phyloP scores from a whole-genome alignment of 2,329 filamentous ascomycete species.

The Colletotrichum trifolii region DNA sequence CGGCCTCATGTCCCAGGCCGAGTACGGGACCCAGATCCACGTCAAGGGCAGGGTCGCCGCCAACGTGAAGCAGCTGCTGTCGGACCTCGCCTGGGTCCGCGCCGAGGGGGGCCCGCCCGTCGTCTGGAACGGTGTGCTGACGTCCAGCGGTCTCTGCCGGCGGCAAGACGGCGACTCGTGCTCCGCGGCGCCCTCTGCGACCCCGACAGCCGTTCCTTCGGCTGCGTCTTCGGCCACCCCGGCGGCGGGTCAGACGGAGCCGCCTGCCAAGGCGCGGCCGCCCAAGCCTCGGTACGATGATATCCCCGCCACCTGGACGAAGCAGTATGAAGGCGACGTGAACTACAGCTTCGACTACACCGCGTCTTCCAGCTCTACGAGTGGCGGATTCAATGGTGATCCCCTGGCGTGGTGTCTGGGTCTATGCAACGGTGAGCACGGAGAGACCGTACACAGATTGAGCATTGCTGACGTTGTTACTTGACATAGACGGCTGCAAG shows the following conservation, averaged over 20 bases:
- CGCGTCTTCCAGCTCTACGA: neutral
- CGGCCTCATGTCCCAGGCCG: neutral
- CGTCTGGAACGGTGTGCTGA: neutral
- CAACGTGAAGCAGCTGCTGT: constrained; percentile 5
- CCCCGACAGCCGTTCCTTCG: neutral
- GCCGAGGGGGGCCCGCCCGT: constrained; percentile 1
- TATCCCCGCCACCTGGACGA: constrained; percentile 3
- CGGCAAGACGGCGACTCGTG: constrained; percentile 1
- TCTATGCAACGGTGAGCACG: neutral
- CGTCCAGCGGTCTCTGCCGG: neutral
- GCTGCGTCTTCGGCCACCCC: neutral
- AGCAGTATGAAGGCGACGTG: constrained; percentile 10
- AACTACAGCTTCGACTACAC: constrained; percentile 8
- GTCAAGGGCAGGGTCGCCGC: neutral
- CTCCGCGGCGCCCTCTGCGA: neutral
- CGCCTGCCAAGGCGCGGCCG: neutral
- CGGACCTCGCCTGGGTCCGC: constrained; percentile 1
- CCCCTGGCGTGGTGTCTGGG: constrained; percentile 1
- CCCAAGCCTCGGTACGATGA: neutral
- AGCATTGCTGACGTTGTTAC: neutral
- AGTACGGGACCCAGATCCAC: constrained; percentile 2
- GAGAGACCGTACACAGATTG: too few species aligned
- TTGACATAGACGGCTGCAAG: neutral
- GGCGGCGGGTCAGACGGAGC: neutral
- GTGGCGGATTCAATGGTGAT: neutral